A percentile compares a stretch with the other conserved stretches of the same genome.
Conservation (phyloP, 176 grass and related monocot genomes). For the Bothriochloa decipiens region DNA sequence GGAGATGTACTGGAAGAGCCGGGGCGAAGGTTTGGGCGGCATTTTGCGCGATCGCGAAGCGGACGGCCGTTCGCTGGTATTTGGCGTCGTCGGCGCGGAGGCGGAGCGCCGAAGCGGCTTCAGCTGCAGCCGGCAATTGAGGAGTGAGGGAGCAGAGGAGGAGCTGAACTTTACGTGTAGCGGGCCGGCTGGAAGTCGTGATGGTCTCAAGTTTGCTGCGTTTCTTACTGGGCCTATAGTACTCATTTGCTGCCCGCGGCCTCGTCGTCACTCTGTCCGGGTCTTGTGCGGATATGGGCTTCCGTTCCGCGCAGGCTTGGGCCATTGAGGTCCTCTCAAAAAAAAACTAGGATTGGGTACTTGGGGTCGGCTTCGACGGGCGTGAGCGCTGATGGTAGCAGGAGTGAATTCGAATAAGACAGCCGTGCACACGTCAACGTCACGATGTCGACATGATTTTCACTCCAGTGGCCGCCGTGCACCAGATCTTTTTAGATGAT, state of each 20-base stretch:
- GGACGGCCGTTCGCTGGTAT: slow-evolving; percentile 3
- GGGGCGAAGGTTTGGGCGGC: slow-evolving; percentile 35
- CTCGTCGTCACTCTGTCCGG: neutral
- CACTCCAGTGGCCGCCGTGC: neutral
- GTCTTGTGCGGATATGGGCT: too few relatives aligned
- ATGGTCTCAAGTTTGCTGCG: neutral
- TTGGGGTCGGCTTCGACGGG: too few relatives aligned
- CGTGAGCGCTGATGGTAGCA: too few relatives aligned
- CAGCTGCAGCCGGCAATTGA: neutral
- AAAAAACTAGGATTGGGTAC: too few relatives aligned
- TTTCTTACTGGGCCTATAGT: neutral
- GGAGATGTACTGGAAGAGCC: slow-evolving; percentile 42
- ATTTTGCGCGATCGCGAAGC: slow-evolving; percentile 16
- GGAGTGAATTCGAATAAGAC: neutral
- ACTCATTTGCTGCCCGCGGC: neutral
- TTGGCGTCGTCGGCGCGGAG: slow-evolving; percentile 4
- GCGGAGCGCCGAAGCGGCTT: neutral
- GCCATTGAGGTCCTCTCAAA: too few relatives aligned
- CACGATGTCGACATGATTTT: neutral
- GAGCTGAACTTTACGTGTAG: neutral
- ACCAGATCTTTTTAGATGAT: neutral
- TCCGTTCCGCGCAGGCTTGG: neutral
- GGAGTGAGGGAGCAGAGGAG: neutral
- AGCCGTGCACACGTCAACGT: neutral
- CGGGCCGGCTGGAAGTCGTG: neutral